phyloP scores from a whole-genome alignment of 768 basidiomycete genomes.

The Boletus pseudopeckii region DNA sequence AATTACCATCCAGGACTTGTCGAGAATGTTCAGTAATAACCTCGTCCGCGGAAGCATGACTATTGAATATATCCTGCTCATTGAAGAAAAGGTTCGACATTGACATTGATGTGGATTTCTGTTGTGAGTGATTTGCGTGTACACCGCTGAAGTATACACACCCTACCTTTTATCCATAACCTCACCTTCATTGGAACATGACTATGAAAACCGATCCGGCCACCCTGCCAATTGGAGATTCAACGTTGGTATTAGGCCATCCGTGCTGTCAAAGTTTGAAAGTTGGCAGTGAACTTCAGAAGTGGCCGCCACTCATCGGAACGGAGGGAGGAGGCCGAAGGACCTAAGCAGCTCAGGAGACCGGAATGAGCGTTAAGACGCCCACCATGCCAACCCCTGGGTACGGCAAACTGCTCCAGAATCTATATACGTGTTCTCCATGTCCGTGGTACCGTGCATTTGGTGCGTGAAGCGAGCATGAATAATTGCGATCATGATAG shows the following conservation, averaged over 20 bases:
- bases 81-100: background rate
- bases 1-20: background rate
- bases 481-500: background rate
- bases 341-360: no score
- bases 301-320: background rate
- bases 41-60: background rate
- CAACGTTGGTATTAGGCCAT: background rate
- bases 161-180: constrained; percentile 13
- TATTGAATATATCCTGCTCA: background rate
- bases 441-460: background rate
- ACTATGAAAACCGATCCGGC: background rate
- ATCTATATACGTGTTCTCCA: background rate
- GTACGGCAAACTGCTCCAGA: background rate
- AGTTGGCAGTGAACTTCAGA: background rate
- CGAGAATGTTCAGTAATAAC: background rate
- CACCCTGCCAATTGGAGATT: background rate
- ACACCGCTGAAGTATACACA: background rate
- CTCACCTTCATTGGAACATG: background rate
- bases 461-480: background rate
- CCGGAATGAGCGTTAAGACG: background rate
- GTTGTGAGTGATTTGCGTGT: background rate
- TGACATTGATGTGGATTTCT: background rate
- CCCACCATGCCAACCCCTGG: constrained; percentile 10
- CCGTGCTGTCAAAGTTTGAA: background rate
- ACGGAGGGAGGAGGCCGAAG: background rate